A percentile compares a stretch with the other conserved stretches of the same genome.
Conservation (phyloP, 2,329 filamentous ascomycete species). For the Epichloe sibirici region DNA sequence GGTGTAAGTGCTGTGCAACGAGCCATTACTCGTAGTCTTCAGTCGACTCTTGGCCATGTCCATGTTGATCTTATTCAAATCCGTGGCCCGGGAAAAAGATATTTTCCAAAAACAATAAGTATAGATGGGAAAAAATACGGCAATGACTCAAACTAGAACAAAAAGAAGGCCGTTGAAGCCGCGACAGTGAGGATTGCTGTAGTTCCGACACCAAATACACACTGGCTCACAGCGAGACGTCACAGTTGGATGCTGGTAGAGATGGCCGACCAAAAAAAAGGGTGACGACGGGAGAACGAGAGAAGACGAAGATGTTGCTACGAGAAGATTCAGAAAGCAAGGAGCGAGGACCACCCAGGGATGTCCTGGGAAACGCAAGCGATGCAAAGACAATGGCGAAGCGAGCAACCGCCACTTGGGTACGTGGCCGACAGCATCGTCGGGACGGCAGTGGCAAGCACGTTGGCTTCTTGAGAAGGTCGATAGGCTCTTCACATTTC, state of each 20-base stretch:
- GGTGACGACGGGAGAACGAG: conserved; percentile 3
- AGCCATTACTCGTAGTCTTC: conserved; percentile 28
- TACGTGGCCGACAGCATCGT: not conserved
- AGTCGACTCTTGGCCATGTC: conserved; percentile 15
- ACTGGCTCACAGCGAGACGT: conserved; percentile 4
- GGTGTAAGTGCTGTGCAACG: conserved; percentile 22
- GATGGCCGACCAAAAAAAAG: conserved; percentile 8
- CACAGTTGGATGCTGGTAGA: conserved; percentile 6
- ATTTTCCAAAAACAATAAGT: conserved; percentile 1
- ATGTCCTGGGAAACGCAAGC: not conserved
- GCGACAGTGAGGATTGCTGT: conserved; percentile 3
- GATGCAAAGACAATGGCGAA: not conserved
- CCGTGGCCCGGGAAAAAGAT: not conserved
- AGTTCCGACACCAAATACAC: conserved; percentile 2
- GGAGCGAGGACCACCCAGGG: not conserved
- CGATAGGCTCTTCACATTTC: not conserved
- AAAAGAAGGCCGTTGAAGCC: conserved; percentile 7
- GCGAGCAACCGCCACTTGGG: conserved; percentile 2
- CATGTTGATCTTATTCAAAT: conserved; percentile 13
- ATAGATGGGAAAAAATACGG: conserved; percentile 5
- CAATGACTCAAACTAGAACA: conserved; percentile 5
- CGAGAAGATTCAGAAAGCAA: not conserved
- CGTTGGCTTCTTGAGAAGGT: not conserved
- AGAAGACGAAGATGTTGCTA: conserved; percentile 3
- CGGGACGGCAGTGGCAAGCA: conserved; percentile 1